phyloP scores from a whole-genome alignment of 2,329 filamentous ascomycete species.

The Hymenoscyphus albidus region DNA sequence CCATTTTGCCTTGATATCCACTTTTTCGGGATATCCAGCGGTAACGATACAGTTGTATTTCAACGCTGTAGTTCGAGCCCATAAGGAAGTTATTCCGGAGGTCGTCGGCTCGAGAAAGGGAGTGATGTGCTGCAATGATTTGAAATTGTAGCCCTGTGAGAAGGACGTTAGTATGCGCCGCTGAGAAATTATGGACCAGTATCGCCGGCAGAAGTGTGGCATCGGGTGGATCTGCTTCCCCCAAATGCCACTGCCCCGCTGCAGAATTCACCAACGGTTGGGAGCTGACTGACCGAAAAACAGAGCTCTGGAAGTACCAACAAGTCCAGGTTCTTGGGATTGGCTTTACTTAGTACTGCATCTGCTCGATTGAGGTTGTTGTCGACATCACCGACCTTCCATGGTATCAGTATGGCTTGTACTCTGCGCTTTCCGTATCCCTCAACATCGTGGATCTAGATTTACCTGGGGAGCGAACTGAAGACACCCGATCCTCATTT shows the following conservation, averaged over 20 bases:
- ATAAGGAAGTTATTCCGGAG: slow-evolving; percentile 64
- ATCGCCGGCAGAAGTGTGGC: background rate
- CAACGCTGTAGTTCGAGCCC: slow-evolving; percentile 64
- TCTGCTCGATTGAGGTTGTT: slow-evolving; percentile 69
- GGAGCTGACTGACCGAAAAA: slow-evolving; percentile 4
- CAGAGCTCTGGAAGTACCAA: slow-evolving; percentile 68
- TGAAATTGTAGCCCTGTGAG: slow-evolving; percentile 65
- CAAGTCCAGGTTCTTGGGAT: slow-evolving; percentile 58
- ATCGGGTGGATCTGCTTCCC: background rate
- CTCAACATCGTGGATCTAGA: background rate
- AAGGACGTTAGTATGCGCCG: background rate
- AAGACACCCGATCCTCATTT: slow-evolving; percentile 66
- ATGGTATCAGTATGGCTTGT: background rate
- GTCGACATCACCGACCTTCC: slow-evolving; percentile 61
- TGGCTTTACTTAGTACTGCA: slow-evolving; percentile 51
- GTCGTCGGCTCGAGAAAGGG: slow-evolving; percentile 65
- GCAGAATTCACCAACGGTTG: background rate
- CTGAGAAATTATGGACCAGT: background rate
- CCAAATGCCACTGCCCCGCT: background rate
- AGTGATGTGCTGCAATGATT: slow-evolving; percentile 60
- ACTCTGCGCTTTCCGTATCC: background rate
- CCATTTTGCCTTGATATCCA: slow-evolving; percentile 48
- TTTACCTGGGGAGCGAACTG: slow-evolving; percentile 64
- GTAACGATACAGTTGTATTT: slow-evolving; percentile 65
- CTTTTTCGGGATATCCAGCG: slow-evolving; percentile 71